phyloP scores from a whole-genome alignment of 495 filamentous ascomycete genomes.

The Neurospora tetrasperma region DNA sequence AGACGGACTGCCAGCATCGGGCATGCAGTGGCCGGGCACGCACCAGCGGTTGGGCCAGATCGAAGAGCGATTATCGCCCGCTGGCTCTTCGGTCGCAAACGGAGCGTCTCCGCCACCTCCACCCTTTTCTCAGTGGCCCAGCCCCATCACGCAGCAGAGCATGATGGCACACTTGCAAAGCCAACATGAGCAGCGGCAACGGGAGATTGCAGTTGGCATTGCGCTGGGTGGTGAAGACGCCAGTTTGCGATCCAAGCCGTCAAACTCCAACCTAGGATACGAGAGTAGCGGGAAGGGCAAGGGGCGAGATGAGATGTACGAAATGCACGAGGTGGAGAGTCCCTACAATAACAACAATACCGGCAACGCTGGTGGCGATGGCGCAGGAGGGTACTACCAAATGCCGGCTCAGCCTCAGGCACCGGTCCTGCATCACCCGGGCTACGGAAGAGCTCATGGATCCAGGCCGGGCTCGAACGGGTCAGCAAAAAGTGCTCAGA shows the following conservation, averaged over 20 bases:
- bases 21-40: conserved; percentile 14
- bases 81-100: not conserved
- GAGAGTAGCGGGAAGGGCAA: conserved; percentile 22
- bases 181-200: conserved; percentile 10
- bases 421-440: conserved; percentile 25
- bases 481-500: not conserved
- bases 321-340: conserved; percentile 24
- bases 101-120: conserved; percentile 15
- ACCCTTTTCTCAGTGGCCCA: conserved; percentile 24
- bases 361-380: not conserved
- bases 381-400: conserved; percentile 6
- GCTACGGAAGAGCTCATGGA: conserved; percentile 19
- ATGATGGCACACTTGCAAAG: conserved; percentile 1
- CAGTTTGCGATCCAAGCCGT: conserved; percentile 19
- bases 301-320: conserved; percentile 21
- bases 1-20: conserved; percentile 19
- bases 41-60: conserved; percentile 17
- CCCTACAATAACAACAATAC: conserved; percentile 12
- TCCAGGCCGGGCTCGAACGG: conserved; percentile 10
- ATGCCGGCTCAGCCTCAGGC: conserved; percentile 18
- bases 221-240: conserved; percentile 26
- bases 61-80: conserved; percentile 1
- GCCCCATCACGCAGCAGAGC: conserved; percentile 17
- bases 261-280: conserved; percentile 9
- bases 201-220: conserved; percentile 25